Evolutionary conservation across 1,284 basidiomycete genomes (phyloP).

Genomic region (Papiliotrema flavescens): DNA sequence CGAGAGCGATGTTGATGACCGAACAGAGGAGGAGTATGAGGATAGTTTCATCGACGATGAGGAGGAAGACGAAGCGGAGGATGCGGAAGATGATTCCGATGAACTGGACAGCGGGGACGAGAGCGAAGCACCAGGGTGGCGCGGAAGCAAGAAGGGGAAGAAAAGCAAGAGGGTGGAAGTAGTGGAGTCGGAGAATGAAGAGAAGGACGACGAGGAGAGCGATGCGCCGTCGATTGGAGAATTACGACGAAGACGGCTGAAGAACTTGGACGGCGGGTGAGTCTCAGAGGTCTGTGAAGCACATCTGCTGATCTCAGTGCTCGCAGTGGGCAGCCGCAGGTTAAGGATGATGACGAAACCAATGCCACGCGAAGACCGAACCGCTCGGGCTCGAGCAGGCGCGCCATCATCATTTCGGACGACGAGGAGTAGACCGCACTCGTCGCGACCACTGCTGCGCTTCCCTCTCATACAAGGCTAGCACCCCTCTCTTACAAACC

Average conservation of each 20-base stretch:
- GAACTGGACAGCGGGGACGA: background rate
- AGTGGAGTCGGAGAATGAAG: background rate
- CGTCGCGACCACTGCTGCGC: too few species aligned
- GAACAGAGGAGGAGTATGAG: constrained; percentile 3
- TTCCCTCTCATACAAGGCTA: too few species aligned
- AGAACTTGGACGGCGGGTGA: background rate
- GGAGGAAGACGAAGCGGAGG: background rate
- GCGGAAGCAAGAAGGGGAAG: background rate
- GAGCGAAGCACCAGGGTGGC: background rate
- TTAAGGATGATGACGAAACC: background rate
- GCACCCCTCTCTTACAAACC: too few species aligned
- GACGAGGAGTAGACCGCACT: background rate
- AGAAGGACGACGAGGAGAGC: background rate
- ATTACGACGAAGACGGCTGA: background rate
- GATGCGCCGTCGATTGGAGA: background rate
- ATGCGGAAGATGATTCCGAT: background rate
- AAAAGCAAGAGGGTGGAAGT: background rate
- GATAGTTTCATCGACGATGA: constrained; percentile 10
- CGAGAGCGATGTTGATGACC: background rate
- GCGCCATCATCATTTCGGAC: background rate
- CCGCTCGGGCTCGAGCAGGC: background rate
- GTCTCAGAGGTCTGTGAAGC: background rate
- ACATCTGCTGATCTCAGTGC: background rate
- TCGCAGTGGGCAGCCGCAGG: background rate
- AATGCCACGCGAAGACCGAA: background rate